phyloP scores from a whole-genome alignment of 1,284 basidiomycete genomes.

The Rhodotorula glutinis region DNA sequence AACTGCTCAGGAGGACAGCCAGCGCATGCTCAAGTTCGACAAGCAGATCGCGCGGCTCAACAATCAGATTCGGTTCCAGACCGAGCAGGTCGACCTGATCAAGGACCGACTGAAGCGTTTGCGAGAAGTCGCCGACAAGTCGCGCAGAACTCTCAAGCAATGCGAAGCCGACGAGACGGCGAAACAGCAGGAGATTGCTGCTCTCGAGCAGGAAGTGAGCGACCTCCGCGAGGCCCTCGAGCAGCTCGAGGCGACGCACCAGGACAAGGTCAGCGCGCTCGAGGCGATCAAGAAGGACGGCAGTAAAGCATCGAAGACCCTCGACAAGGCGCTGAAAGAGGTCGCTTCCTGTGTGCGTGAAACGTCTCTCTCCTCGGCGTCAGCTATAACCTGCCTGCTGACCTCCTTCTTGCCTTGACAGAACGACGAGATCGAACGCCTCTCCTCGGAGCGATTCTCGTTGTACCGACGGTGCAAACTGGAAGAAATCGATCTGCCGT shows the following conservation, averaged over 20 bases:
- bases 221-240: constrained; percentile 48
- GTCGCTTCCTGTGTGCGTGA: constrained; percentile 67
- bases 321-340: constrained; percentile 87
- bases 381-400: not conserved
- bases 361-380: not conserved
- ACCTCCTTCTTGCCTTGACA: constrained; percentile 44
- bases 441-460: constrained; percentile 77
- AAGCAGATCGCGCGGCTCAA: constrained; percentile 81
- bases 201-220: constrained; percentile 29
- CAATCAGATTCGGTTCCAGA: constrained; percentile 81
- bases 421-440: constrained; percentile 92
- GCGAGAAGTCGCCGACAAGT: constrained; percentile 9
- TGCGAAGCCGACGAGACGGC: constrained; percentile 12
- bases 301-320: constrained; percentile 64
- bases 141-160: constrained; percentile 10
- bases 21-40: constrained; percentile 76
- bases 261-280: constrained; percentile 65
- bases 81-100: constrained; percentile 64
- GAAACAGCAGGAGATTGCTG: constrained; percentile 17
- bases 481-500: constrained; percentile 84
- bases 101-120: constrained; percentile 61
- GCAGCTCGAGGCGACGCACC: constrained; percentile 57
- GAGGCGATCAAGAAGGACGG: constrained; percentile 74
- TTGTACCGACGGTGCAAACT: constrained; percentile 89
- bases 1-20: constrained; percentile 79